A percentile compares a stretch with the other conserved stretches of the same genome.
Evolutionary conservation across 192 early-diverging fungal species (phyloP).

Genomic region (Funneliformis mosseae): DNA sequence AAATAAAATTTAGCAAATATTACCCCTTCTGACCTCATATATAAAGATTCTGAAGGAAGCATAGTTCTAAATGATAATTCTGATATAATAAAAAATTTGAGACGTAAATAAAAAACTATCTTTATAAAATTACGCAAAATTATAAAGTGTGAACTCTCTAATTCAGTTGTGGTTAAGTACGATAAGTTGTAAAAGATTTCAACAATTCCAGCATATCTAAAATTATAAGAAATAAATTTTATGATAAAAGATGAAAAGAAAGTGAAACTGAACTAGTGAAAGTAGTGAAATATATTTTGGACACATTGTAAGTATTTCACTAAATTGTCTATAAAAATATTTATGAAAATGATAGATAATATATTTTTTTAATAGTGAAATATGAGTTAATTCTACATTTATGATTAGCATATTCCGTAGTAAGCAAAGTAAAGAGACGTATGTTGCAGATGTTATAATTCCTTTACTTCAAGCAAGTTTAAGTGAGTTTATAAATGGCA

Average conservation of each 20-base stretch:
- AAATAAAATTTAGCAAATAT: slow-evolving; percentile 13
- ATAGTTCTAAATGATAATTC: slow-evolving; percentile 25
- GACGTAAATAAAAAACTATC: neutral
- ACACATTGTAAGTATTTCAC: neutral
- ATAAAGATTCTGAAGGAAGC: slow-evolving; percentile 10
- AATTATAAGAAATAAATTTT: neutral
- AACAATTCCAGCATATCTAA: neutral
- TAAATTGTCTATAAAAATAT: neutral
- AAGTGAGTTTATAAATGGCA: neutral
- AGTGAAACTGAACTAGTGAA: neutral
- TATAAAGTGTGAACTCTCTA: slow-evolving; percentile 12
- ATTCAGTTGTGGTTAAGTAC: neutral
- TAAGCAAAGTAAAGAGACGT: neutral
- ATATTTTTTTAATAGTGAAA: neutral
- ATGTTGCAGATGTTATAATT: neutral
- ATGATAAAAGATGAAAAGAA: slow-evolving; percentile 25
- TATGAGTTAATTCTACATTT: neutral
- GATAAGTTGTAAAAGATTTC: neutral
- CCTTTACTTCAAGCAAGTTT: neutral
- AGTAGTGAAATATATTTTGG: neutral
- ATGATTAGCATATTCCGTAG: neutral
- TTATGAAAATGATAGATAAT: neutral
- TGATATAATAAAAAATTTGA: slow-evolving; percentile 20
- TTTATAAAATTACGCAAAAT: slow-evolving; percentile 22
- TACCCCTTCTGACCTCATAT: slow-evolving; percentile 7